Evolutionary conservation across 176 grass and related monocot species (phyloP), one percentile per base, ranked within the genome.

Genomic region (Aegilops speltoides): DNA sequence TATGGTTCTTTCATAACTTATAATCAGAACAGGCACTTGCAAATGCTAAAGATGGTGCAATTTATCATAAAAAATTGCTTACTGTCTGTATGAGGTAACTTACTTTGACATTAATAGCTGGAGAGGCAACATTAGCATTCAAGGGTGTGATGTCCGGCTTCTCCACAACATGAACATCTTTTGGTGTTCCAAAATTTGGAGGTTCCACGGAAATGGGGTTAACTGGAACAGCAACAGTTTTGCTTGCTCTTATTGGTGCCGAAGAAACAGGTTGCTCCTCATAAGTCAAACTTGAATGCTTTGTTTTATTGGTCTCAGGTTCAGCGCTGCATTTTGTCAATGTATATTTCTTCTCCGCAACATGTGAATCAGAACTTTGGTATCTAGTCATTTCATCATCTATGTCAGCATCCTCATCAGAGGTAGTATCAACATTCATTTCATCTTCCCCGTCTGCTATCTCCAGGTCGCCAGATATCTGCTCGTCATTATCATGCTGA

Each of bases 101-200:
- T 93, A 93, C 94, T 87, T 89, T 95, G 74, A 82, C 7, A 76
- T 89, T 91, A 80, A 68, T 77, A 86, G 63, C 50, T 10, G 54
- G 43, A 80, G 38, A 69, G 28, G 32, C 89, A 36, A 70, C 62
- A 89, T 77, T 89, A 64, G 78, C 75, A 84, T 81, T 91, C 82
- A 61, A 40, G 28, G 83, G 78, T 85, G 38, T 85, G 40, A n/a
- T 88, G 25, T 82, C 83, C 37, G 64, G 79, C 77, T 95, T 92
- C 88, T 95, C 93, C 73, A 95, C 82, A 84, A 89, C 87, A 59
- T 85, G 76, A 85, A 88, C 89, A 94, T 95, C 86, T 83, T 90
- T 89, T 57, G 88, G 90, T 71, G 82, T 86, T 68, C 87, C 82
- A 87, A 85, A 89, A 73, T 45, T 86, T 38, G 50, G 57, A 92